These are phyloP conservation scores for Ascochyta fabae DNA, from an alignment of 2,329 filamentous ascomycete genomes.

Conservation along the genomic window DNA sequence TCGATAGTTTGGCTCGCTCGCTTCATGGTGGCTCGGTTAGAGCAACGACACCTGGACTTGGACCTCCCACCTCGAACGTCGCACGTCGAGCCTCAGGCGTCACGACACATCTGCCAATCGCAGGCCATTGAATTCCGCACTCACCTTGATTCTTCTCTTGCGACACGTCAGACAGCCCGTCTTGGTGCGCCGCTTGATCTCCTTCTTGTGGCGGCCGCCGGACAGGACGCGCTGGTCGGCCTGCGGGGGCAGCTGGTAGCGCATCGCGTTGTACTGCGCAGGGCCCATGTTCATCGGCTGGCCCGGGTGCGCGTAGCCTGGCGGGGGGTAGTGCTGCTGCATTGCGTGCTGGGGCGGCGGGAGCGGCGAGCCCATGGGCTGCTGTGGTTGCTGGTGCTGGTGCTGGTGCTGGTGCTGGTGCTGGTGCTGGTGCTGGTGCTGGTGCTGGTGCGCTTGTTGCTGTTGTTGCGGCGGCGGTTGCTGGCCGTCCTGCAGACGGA, in stretches of 20 bases:
- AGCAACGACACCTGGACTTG: conserved; percentile 21
- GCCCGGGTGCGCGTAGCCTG: conserved; percentile 49
- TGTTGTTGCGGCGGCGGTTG: conserved; percentile 44
- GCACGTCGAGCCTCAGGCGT: conserved; percentile 33
- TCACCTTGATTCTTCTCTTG: conserved; percentile 74
- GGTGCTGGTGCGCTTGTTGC: too few relatives aligned
- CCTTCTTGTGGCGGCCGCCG: conserved; percentile 70
- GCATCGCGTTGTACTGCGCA: conserved; percentile 55
- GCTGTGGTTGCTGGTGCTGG: conserved; percentile 40
- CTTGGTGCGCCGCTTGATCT: conserved; percentile 78
- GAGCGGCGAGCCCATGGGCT: conserved; percentile 60
- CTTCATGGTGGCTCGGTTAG: conserved; percentile 50
- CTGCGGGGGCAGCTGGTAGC: conserved; percentile 62
- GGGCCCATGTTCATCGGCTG: conserved; percentile 59
- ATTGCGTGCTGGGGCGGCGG: conserved; percentile 61
- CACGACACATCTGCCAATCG: conserved; percentile 36
- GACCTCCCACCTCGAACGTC: too few relatives aligned
- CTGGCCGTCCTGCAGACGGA: conserved; percentile 58
- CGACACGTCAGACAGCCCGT: conserved; percentile 69
- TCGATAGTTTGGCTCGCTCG: conserved; percentile 44
- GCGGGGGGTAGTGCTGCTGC: conserved; percentile 59
- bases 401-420: conserved; percentile 58
- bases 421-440: conserved; percentile 31
- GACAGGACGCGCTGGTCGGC: conserved; percentile 62
- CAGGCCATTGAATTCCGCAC: conserved; percentile 36